Base-by-base conservation (phyloP, 169 alveolate species). In the Plasmodium cynomolgi region DNA sequence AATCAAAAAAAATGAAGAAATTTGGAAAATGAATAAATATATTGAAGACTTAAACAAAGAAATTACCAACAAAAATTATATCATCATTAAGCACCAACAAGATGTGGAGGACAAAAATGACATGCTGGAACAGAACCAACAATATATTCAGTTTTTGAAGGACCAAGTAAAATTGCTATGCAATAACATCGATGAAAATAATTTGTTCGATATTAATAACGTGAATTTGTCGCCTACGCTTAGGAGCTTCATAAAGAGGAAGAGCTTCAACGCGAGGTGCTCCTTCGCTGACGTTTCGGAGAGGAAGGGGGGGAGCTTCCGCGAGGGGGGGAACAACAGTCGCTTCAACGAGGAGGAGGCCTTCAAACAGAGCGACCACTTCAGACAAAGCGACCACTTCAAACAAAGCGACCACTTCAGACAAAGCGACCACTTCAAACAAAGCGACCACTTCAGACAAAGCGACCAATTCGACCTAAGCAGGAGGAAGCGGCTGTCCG, bases 221-320 rank as follows among this genome's bases (percentile, higher is more conserved):
- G 83, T 88, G 6, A 88, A 88, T 39, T 88, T 88, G 34, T 88
- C 94, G 2, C 94, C 94, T 17, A 80, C 90, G 26, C 90, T 88
- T 80, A 34, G 94, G 34, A 88, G 94, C 47, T 79, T 88, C 72
- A 88, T 88, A 26, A 88, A 88, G 72, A 88, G 94, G 83, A 88
- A 68, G 39, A 88, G 94, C 50, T 29, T 23, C 13, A 56, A 81
- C 23, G 81, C 33, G 15, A 79, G 84, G n/a, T 74, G 33, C 17
- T 39, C 83, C 20, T 79, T 50, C 47, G 62, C 29, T 26, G 72
- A 62, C 23, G 6, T 3, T 20, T 31, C 72, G 33, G 85, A 86
- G 26, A 72, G 26, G 20, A 62, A 72, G 29, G 56, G 50, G 8
- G 31, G 23, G 23, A 75, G 33, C 44, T 33, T 75, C 17, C 26